phyloP scores from a whole-genome alignment of 1,284 basidiomycete species.

The Moesziomyces sp. region DNA sequence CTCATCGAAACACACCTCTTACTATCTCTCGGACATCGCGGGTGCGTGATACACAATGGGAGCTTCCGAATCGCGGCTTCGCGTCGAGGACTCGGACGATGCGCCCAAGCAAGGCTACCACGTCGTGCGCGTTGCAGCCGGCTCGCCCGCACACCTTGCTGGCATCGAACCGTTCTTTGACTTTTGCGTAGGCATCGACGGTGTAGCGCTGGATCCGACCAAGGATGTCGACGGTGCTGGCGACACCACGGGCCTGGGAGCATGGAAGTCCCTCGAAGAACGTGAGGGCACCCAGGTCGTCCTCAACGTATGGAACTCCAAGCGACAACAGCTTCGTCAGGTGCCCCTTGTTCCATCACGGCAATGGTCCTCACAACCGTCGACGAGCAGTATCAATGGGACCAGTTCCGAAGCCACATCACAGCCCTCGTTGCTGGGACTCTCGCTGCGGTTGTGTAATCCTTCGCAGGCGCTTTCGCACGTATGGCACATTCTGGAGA shows the following conservation, averaged over 20 bases:
- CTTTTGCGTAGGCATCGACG: constrained; percentile 89
- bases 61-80: constrained; percentile 41
- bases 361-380: constrained; percentile 73
- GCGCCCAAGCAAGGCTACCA: constrained; percentile 64
- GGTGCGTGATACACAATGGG: constrained; percentile 20
- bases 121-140: constrained; percentile 67
- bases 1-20: not conserved
- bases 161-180: constrained; percentile 96
- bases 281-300: constrained; percentile 84
- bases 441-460: constrained; percentile 86
- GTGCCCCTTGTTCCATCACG: constrained; percentile 86
- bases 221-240: constrained; percentile 45
- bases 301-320: constrained; percentile 89
- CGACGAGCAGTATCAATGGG: constrained; percentile 47
- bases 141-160: constrained; percentile 74
- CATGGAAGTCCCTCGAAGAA: constrained; percentile 74
- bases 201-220: constrained; percentile 55
- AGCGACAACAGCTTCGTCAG: constrained; percentile 83
- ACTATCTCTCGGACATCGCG: not conserved
- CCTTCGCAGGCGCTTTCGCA: constrained; percentile 56
- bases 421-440: constrained; percentile 81
- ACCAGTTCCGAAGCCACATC: constrained; percentile 38
- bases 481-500: constrained; percentile 96
- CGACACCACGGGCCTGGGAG: constrained; percentile 46
- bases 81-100: constrained; percentile 45